phyloP scores from a whole-genome alignment of 2,329 filamentous ascomycete genomes.

The Colletotrichum endophyticum region DNA sequence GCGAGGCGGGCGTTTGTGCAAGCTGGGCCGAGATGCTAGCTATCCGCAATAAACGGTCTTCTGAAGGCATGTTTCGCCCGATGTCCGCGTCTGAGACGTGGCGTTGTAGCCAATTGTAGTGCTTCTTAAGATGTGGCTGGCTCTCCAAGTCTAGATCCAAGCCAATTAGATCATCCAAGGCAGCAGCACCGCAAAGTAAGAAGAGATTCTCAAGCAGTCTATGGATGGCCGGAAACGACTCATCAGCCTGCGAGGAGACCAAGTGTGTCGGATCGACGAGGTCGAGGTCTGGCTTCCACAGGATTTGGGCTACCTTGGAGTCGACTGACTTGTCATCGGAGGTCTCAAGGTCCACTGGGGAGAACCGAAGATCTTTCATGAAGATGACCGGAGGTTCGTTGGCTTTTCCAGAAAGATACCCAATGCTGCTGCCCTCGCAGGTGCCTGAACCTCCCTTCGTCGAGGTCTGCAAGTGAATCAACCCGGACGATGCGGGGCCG shows the following conservation, averaged over 20 bases:
- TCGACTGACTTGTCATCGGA: background rate
- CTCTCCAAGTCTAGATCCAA: background rate
- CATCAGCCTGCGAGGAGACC: background rate
- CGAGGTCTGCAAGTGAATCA: background rate
- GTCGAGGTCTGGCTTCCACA: background rate
- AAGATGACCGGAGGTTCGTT: background rate
- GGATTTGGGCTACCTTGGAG: background rate
- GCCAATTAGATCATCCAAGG: background rate
- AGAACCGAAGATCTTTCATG: background rate
- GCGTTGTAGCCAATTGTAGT: background rate
- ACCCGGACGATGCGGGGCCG: accelerated
- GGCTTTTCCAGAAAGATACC: accelerated
- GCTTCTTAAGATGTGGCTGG: background rate
- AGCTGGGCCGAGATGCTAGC: background rate
- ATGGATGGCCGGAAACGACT: background rate
- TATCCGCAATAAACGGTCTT: background rate
- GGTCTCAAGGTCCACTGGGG: background rate
- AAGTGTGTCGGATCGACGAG: background rate
- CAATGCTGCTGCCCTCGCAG: background rate
- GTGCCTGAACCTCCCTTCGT: background rate
- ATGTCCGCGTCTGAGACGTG: background rate
- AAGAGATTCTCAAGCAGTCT: background rate
- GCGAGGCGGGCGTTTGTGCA: background rate
- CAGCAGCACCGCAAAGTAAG: background rate
- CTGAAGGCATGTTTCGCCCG: accelerated